Percentiles rank a stretch among this genome's conserved stretches.
Conservation (phyloP, 768 basidiomycete species). For the Boletus rubescentipes region DNA sequence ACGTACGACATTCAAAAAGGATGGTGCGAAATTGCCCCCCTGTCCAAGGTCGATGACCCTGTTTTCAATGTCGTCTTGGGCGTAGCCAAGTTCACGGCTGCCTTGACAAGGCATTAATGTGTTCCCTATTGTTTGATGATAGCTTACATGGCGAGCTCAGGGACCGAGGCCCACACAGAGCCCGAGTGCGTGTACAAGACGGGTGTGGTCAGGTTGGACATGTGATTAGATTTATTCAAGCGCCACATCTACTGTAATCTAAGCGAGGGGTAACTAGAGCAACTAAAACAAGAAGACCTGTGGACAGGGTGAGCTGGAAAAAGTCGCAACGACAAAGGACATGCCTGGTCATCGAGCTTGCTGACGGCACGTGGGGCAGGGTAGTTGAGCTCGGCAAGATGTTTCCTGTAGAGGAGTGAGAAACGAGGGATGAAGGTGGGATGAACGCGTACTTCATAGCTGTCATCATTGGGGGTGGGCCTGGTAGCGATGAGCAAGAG, state of each 20-base stretch:
- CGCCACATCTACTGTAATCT: constrained; percentile 9
- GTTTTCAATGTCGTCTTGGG: constrained; percentile 34
- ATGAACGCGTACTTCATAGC: constrained; percentile 70
- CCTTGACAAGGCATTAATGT: not conserved
- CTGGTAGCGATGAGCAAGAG: constrained; percentile 30
- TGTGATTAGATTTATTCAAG: not conserved
- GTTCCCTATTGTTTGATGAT: no score
- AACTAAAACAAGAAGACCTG: constrained; percentile 44
- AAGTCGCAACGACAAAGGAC: not conserved
- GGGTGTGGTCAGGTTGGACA: constrained; percentile 16
- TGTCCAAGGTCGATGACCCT: constrained; percentile 42
- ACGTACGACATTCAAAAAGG: constrained; percentile 42
- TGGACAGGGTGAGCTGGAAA: constrained; percentile 11
- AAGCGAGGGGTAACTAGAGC: constrained; percentile 4
- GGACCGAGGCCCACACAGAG: constrained; percentile 43
- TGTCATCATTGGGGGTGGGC: constrained; percentile 73
- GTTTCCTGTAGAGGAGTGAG: constrained; percentile 55
- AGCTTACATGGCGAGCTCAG: constrained; percentile 43
- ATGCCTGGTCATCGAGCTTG: constrained; percentile 88
- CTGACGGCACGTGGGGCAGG: constrained; percentile 85
- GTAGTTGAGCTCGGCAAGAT: constrained; percentile 85
- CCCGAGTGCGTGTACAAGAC: constrained; percentile 36
- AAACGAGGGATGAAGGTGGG: not conserved
- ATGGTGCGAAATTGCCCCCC: constrained; percentile 49
- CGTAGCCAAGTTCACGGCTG: constrained; percentile 46